A percentile compares a stretch with the other conserved stretches of the same genome.
phyloP scores from a whole-genome alignment of 139 green algal species.

The Mesotaenium endlicherianum region DNA sequence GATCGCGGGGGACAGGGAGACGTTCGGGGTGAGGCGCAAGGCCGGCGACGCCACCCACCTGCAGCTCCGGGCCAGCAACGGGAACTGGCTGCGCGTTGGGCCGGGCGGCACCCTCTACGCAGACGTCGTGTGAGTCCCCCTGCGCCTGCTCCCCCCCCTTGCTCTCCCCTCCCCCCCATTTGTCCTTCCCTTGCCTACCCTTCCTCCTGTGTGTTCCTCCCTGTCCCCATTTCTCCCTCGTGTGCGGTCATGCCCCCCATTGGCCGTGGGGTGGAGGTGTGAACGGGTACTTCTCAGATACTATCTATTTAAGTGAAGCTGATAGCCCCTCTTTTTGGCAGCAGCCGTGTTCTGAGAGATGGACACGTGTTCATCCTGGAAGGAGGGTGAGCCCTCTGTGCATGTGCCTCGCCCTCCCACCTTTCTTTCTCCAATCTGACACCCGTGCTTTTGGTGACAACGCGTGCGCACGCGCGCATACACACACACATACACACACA shows the following conservation, averaged over 20 bases:
- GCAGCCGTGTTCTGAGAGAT: too few relatives aligned
- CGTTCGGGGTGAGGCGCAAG: neutral
- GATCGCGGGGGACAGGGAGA: neutral
- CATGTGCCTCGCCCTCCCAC: too few relatives aligned
- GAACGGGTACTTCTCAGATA: too few relatives aligned
- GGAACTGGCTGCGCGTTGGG: neutral
- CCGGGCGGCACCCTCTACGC: neutral
- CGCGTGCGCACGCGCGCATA: too few relatives aligned
- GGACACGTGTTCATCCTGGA: too few relatives aligned
- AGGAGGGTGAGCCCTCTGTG: too few relatives aligned
- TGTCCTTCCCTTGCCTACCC: neutral
- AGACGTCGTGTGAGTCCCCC: neutral
- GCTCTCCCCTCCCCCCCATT: neutral
- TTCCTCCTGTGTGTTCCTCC: neutral
- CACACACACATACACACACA: too few relatives aligned
- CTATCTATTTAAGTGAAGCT: too few relatives aligned
- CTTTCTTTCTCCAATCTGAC: too few relatives aligned
- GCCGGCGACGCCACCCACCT: neutral
- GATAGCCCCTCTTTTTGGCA: too few relatives aligned
- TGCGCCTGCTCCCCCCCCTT: neutral
- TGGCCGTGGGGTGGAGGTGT: too few relatives aligned
- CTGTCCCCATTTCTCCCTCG: neutral
- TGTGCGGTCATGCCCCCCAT: neutral
- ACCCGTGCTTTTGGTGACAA: too few relatives aligned
- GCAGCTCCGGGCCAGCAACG: neutral